A percentile compares a stretch with the other conserved stretches of the same genome.
Conservation (phyloP, 768 basidiomycete species). For the Auriculariales sp. region DNA sequence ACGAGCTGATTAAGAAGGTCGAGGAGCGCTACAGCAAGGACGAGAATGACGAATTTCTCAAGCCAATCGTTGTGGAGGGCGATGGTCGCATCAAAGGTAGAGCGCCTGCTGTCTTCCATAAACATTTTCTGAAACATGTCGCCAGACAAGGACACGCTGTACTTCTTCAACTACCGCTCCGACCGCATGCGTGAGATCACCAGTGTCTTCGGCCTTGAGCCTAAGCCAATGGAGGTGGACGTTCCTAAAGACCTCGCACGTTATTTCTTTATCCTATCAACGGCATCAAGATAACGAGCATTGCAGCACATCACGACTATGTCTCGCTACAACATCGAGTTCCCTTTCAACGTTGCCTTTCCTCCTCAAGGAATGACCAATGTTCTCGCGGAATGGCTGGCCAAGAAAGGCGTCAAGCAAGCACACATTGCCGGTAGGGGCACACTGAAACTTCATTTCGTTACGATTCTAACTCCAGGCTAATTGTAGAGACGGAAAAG, state of each 20-base stretch:
- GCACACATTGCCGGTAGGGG: slow-evolving; percentile 69
- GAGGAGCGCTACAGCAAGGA: slow-evolving; percentile 69
- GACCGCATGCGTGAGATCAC: slow-evolving; percentile 90
- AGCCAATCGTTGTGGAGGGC: slow-evolving; percentile 81
- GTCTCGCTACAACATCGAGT: slow-evolving; percentile 86
- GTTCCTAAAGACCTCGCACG: slow-evolving; percentile 70
- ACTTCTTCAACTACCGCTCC: slow-evolving; percentile 96
- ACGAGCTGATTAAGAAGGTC: slow-evolving; percentile 48
- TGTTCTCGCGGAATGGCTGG: slow-evolving; percentile 85
- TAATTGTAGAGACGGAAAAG: slow-evolving; percentile 95
- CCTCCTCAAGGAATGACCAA: slow-evolving; percentile 91
- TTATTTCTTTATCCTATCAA: background rate
- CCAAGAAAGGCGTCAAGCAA: slow-evolving; percentile 66
- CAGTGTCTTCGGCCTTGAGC: slow-evolving; percentile 63
- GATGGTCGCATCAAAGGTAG: slow-evolving; percentile 69
- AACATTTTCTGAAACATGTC: background rate
- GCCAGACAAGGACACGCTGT: slow-evolving; percentile 72
- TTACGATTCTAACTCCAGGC: background rate
- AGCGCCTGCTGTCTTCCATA: slow-evolving; percentile 9
- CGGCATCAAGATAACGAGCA: background rate
- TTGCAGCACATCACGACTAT: slow-evolving; percentile 78
- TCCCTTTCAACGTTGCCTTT: slow-evolving; percentile 81
- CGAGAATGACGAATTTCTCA: slow-evolving; percentile 89
- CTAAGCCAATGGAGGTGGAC: slow-evolving; percentile 73
- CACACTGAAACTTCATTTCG: background rate